Evolutionary conservation across 768 basidiomycete species (phyloP).

Genomic region (Naganishia vishniacii): DNA sequence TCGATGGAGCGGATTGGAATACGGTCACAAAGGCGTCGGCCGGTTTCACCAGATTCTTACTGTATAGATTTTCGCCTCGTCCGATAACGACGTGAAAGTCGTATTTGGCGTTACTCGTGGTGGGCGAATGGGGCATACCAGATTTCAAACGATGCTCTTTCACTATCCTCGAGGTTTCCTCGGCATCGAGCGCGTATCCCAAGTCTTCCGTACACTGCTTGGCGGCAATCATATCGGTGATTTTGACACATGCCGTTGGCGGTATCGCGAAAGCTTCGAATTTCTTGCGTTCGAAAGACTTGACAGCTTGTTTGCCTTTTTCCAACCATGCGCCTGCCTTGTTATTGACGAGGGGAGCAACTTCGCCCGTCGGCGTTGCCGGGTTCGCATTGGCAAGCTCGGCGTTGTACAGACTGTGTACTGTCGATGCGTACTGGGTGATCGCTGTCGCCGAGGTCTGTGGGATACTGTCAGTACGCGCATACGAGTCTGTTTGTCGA

Average conservation of each 20-base stretch:
- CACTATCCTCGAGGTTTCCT: slow-evolving; percentile 42
- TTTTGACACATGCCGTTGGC: slow-evolving; percentile 44
- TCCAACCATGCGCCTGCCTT: slow-evolving; percentile 48
- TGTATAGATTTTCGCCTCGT: slow-evolving; percentile 41
- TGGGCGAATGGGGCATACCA: background rate
- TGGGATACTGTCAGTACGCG: background rate
- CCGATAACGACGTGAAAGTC: slow-evolving; percentile 40
- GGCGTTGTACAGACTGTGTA: slow-evolving; percentile 42
- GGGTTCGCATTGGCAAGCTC: slow-evolving; percentile 37
- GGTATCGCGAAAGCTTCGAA: slow-evolving; percentile 43
- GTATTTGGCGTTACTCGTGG: slow-evolving; percentile 25
- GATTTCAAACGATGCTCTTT: slow-evolving; percentile 31
- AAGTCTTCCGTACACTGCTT: slow-evolving; percentile 41
- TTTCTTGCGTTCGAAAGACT: slow-evolving; percentile 43
- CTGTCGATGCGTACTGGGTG: slow-evolving; percentile 42
- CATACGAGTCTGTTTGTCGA: background rate
- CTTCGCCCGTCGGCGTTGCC: slow-evolving; percentile 27
- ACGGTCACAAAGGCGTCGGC: slow-evolving; percentile 44
- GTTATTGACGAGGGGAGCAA: slow-evolving; percentile 30
- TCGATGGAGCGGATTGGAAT: slow-evolving; percentile 32
- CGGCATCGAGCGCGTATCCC: slow-evolving; percentile 42
- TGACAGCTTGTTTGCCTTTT: slow-evolving; percentile 47
- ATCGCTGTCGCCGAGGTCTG: slow-evolving; percentile 43
- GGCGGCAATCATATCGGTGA: slow-evolving; percentile 44
- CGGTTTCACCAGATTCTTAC: slow-evolving; percentile 32